Base-by-base conservation (phyloP, 2,329 filamentous ascomycete species). In the Claviceps humidiphila region DNA sequence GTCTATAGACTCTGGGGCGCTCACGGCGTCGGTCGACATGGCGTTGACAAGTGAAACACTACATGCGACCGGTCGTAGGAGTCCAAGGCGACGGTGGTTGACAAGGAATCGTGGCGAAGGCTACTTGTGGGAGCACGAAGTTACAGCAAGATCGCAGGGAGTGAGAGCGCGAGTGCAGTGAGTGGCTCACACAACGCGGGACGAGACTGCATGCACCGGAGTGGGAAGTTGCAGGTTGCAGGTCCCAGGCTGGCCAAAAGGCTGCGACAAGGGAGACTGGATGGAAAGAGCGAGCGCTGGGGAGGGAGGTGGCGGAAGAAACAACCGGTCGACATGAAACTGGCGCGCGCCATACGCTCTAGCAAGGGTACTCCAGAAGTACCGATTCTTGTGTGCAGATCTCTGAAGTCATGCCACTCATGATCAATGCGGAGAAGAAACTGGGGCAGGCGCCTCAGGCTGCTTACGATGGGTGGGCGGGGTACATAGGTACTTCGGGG, bases 11-110 rank as follows among this genome's bases (percentile, higher is more conserved):
- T 68, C 69, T 64, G 65, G 61, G 66, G 67, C 72, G 70, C 72
- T 70, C 70, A 70, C 72, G 71, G 72, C 72, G 72, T 76, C 71
- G 68, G 70, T 74, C 69, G 76, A 75, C 77, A 80, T 80, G 68
- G 64, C 68, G 62, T 57, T 63, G 61, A 63, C 58, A 58, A 60
- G 66, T 60, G 68, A 60, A 64, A 63, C 62, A 63, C 65, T 61
- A 60, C 64, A 60, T 60, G 63, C 63, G 63, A 67, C 61, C 59
- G 57, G 61, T 58, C 65, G 67, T 66, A 58, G 61, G 63, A 59
- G 53, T 51, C 39, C 41, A 40, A 24, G 26, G 20, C 47, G 20
- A 49, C 22, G 9, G 47, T 34, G 11, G 2, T 17, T 14, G 34
- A 39, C 22, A 40, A 49, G 44, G 43, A 37, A 37, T 20, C 9